Percentiles rank a stretch among this genome's conserved stretches.
phyloP scores from a whole-genome alignment of 192 early-diverging fungal species.

The Pilobolus umbonatus region DNA sequence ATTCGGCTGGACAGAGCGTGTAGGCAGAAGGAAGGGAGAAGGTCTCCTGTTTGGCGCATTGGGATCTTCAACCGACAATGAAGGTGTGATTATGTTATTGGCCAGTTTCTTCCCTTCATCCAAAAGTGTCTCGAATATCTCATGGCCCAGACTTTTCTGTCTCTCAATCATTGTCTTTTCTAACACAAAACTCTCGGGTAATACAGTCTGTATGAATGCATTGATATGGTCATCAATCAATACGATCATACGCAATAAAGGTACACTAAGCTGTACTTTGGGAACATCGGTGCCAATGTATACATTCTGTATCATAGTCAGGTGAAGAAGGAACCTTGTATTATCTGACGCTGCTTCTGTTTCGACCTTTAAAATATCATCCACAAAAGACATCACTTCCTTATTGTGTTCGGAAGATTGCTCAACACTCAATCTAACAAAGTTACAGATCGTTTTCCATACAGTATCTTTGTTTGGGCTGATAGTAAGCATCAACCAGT shows the following conservation, averaged over 20 bases:
- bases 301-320: background rate
- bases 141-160: conserved; percentile 44
- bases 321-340: too few relatives aligned
- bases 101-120: conserved; percentile 24
- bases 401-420: background rate
- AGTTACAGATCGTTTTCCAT: conserved; percentile 4
- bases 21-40: background rate
- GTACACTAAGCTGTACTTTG: background rate
- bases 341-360: background rate
- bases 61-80: background rate
- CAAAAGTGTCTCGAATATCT: conserved; percentile 49
- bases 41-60: background rate
- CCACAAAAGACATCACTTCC: background rate
- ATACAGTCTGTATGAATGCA: conserved; percentile 66
- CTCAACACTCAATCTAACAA: background rate
- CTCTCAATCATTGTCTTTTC: conserved; percentile 46
- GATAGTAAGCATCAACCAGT: conserved; percentile 58
- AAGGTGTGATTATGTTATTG: background rate
- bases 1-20: background rate
- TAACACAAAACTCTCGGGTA: conserved; percentile 55
- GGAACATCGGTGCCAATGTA: background rate
- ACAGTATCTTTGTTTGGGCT: background rate
- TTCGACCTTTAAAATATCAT: background rate
- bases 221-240: conserved; percentile 80
- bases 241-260: conserved; percentile 61